These are phyloP conservation scores for Knufia petricola DNA, from an alignment of 2,329 filamentous ascomycete species.

Conservation along the genomic window DNA sequence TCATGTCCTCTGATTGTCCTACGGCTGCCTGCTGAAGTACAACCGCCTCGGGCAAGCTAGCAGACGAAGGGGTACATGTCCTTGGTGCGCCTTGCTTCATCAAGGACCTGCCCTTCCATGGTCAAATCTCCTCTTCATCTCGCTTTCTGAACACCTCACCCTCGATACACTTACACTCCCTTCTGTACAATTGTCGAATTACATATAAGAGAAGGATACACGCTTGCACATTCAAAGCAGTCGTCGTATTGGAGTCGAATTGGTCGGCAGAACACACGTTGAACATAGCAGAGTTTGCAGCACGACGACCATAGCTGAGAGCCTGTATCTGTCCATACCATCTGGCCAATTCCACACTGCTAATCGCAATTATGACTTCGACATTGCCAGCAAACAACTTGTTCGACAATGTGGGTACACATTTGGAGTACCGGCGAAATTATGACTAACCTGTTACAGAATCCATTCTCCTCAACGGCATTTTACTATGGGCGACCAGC, in stretches of 20 bases:
- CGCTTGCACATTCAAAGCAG: not conserved
- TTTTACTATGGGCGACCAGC: constrained; percentile 3
- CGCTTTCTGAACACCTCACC: constrained; percentile 14
- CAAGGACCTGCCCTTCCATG: constrained; percentile 13
- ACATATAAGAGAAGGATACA: constrained; percentile 7
- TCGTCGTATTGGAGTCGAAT: not conserved
- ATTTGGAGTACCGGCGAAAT: not conserved
- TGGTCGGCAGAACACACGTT: not conserved
- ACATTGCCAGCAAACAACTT: not conserved
- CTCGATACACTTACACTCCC: constrained; percentile 18
- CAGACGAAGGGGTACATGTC: constrained; percentile 24
- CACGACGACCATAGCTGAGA: not conserved
- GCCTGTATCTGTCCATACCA: not conserved
- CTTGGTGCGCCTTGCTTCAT: constrained; percentile 19
- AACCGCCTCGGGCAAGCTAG: constrained; percentile 23
- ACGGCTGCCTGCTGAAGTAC: constrained; percentile 27
- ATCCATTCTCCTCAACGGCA: not conserved
- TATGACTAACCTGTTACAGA: not conserved
- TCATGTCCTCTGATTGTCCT: constrained; percentile 21
- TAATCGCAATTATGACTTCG: constrained; percentile 4
- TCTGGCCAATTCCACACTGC: not conserved
- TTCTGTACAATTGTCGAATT: not conserved
- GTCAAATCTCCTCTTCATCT: constrained; percentile 17
- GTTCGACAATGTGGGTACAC: constrained; percentile 4
- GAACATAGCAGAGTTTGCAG: not conserved